Conservation (phyloP, 164 flowering plant species). For the Vitis riparia region DNA sequence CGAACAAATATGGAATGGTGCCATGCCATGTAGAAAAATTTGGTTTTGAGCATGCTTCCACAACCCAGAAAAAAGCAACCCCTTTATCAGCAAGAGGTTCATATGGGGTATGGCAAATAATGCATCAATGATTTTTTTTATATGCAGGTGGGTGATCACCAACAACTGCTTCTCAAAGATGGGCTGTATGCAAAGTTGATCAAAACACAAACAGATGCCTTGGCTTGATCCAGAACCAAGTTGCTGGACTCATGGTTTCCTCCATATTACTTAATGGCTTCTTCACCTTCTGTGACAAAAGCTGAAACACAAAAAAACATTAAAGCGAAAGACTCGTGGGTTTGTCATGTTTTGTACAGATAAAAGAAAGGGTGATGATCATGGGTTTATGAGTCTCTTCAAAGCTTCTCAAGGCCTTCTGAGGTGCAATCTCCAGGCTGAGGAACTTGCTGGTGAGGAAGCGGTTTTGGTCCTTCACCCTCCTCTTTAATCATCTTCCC, state of each 20-base stretch:
- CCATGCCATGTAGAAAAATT: no score
- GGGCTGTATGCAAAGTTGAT: conserved; percentile 35
- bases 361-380: not conserved
- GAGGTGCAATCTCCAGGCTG: conserved; percentile 18
- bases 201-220: conserved; percentile 16
- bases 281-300: no score
- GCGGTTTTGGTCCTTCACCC: conserved; percentile 2
- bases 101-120: no score
- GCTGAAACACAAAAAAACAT: no score
- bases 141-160: conserved; percentile 24
- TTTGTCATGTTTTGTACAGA: no score
- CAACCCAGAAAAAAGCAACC: no score
- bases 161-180: conserved; percentile 26
- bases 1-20: no score
- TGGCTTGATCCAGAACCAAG: conserved; percentile 10
- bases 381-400: no score
- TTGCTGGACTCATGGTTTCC: no score
- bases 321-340: not conserved
- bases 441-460: conserved; percentile 18
- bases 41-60: no score
- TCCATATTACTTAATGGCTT: no score
- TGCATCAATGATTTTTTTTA: not conserved
- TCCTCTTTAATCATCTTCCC: not conserved
- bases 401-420: conserved; percentile 14
- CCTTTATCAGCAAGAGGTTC: no score